A percentile compares a stretch with the other conserved stretches of the same genome.
Conservation (phyloP, 1,139 yeast species). For the Yamadazyma taylorii region DNA sequence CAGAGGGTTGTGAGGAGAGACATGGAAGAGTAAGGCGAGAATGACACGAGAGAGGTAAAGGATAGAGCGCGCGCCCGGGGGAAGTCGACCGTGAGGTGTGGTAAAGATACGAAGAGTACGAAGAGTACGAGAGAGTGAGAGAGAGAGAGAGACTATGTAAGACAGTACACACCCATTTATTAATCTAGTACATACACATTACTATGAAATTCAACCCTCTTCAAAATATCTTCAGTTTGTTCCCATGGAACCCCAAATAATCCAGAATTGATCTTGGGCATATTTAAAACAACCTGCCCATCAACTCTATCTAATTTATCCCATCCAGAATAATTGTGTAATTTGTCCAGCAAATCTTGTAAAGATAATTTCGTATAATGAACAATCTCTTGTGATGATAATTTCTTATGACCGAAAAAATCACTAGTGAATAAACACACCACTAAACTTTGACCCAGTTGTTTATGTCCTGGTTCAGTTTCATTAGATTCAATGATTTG, state of each 20-base stretch:
- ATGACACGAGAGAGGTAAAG: no score
- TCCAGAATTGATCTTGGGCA: constrained; percentile 84
- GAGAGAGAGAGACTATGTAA: no score
- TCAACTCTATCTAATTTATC: constrained; percentile 15
- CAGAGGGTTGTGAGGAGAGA: no score
- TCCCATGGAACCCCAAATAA: constrained; percentile 80
- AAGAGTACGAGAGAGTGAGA: no score
- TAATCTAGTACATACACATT: constrained; percentile 12
- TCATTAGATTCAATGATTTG: constrained; percentile 41
- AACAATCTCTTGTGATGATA: constrained; percentile 40
- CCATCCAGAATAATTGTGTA: constrained; percentile 18
- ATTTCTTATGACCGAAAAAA: constrained; percentile 28
- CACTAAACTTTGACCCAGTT: constrained; percentile 30
- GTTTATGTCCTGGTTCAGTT: constrained; percentile 28
- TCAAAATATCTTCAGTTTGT: constrained; percentile 54
- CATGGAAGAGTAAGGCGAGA: no score
- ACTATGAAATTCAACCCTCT: constrained; percentile 16
- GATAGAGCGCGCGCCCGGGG: no score
- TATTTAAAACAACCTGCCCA: constrained; percentile 36
- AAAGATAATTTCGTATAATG: constrained; percentile 49
- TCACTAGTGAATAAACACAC: constrained; percentile 75
- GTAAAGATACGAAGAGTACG: no score
- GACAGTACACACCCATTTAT: no score
- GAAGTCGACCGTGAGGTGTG: no score
- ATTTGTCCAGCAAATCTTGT: constrained; percentile 42